Base-by-base conservation (phyloP, 352 stramenopile genomes). In the Poterioochromonas sp. region DNA sequence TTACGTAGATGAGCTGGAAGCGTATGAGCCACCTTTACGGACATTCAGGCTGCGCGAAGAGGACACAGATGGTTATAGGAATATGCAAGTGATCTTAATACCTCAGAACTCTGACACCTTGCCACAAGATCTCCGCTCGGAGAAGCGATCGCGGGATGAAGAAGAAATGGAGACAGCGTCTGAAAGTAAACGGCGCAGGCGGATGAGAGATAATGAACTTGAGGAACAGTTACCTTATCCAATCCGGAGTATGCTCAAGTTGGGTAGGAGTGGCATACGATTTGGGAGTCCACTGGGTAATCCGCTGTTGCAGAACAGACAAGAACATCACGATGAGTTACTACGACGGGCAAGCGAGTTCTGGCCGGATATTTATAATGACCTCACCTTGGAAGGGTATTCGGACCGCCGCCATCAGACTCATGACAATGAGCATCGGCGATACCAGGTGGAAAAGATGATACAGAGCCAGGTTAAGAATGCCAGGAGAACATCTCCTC, bases 81-180 rank as follows among this genome's bases (percentile, higher is more conserved):
- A 68, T 68, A 68, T 68, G 58, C 58, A 68, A 68, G 58, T 68
- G 58, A 68, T 68, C 58, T 68, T 68, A 68, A 68, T 68, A 68
- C 58, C 58, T 68, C 58, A 68, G 58, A 68, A 68, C 58, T 68
- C 58, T 68, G 58, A 68, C 58, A 68, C 58, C 58, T 68, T 68
- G 58, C 58, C 58, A 68, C 58, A 68, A 68, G 58, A 68, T 68
- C 58, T 68, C 58, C 58, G 58, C 58, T 68, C 58, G 58, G 58
- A 68, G 58, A 68, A 68, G 58, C 58, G 58, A 68, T 68, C 58
- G 58, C 12, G 58, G 58, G 58, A 68, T 68, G 58, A 68, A 32
- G 58, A 68, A 68, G 58, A 68, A 68, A 35, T 40, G 58, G 58
- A 68, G 58, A 68, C 58, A 68, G 58, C 26, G 58, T 68, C 58